Evolutionary conservation across 306 rosid species (phyloP).

Genomic region (Alnus rubra): DNA sequence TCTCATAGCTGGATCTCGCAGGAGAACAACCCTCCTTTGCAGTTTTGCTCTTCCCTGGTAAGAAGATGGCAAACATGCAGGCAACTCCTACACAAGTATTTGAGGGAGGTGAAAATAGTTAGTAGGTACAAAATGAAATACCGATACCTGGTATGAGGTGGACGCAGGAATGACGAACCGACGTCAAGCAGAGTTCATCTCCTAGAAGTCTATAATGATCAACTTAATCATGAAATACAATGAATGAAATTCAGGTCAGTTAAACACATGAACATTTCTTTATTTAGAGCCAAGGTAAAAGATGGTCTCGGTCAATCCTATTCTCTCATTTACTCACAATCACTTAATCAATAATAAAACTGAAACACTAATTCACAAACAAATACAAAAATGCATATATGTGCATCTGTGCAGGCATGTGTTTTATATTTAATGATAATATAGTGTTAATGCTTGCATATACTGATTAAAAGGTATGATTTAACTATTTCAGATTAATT

Average conservation of each 20-base stretch:
- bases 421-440: too few relatives aligned
- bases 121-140: not conserved
- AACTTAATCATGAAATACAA: not conserved
- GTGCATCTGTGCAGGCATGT: too few relatives aligned
- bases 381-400: too few relatives aligned
- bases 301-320: not conserved
- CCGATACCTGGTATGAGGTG: not conserved
- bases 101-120: conserved; percentile 5
- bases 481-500: not conserved
- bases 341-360: not conserved
- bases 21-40: conserved; percentile 36
- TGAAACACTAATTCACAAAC: not conserved
- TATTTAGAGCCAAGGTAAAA: not conserved
- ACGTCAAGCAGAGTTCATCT: not conserved
- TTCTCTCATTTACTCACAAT: not conserved
- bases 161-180: not conserved
- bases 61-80: conserved; percentile 27
- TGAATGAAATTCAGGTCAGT: too few relatives aligned
- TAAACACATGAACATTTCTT: not conserved
- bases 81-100: conserved; percentile 44
- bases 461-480: too few relatives aligned
- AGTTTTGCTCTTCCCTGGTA: not conserved
- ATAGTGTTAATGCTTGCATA: too few relatives aligned
- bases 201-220: not conserved
- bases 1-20: conserved; percentile 41